Evolutionary conservation across 2,329 filamentous ascomycete species (phyloP).

Genomic region (Alternaria sp.): DNA sequence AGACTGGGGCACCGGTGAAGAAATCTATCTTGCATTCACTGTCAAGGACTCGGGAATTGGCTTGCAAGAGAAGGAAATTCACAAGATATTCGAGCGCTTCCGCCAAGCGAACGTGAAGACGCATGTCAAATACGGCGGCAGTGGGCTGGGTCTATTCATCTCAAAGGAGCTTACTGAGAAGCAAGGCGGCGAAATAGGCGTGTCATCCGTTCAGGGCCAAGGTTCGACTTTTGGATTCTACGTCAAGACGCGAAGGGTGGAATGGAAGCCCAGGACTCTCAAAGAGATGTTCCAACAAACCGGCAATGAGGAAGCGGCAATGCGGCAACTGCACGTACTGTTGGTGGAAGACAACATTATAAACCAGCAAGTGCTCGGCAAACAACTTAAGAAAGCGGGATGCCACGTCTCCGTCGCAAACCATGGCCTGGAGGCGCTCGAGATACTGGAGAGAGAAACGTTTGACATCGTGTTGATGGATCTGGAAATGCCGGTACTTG

Average conservation of each 20-base stretch:
- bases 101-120: conserved; percentile 45
- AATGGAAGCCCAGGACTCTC: conserved; percentile 12
- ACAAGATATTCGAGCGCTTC: conserved; percentile 47
- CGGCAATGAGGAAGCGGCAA: neutral
- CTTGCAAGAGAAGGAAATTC: conserved; percentile 48
- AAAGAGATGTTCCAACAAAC: conserved; percentile 10
- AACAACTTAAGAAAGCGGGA: conserved; percentile 44
- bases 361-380: conserved; percentile 47
- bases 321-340: conserved; percentile 33
- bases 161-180: conserved; percentile 54
- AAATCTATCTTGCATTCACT: conserved; percentile 47
- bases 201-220: conserved; percentile 44
- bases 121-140: conserved; percentile 53
- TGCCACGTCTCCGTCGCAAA: conserved; percentile 41
- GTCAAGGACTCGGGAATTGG: conserved; percentile 52
- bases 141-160: conserved; percentile 55
- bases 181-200: conserved; percentile 56
- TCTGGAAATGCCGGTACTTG: conserved; percentile 63
- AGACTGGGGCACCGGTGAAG: conserved; percentile 48
- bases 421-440: conserved; percentile 47
- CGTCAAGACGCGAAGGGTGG: conserved; percentile 43
- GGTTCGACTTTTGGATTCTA: conserved; percentile 55
- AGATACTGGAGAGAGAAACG: conserved; percentile 32
- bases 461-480: conserved; percentile 54
- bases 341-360: conserved; percentile 50